Evolutionary conservation across 495 filamentous ascomycete species (phyloP), one percentile per base, ranked within the genome.

Genomic region (Beverwykella pulmonaria): DNA sequence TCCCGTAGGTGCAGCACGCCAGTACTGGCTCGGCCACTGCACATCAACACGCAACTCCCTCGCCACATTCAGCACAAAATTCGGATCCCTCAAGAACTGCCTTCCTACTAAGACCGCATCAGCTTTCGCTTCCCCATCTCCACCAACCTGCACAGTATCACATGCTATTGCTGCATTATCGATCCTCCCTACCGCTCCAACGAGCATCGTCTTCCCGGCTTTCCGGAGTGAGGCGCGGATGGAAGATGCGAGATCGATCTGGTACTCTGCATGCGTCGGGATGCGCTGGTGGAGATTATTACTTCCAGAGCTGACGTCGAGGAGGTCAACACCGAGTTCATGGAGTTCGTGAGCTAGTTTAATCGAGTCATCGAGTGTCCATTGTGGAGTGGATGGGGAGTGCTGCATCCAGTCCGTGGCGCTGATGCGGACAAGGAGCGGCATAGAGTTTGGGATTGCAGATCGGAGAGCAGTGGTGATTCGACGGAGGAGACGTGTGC

Each of bases 271-370:
- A 0, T 80, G 79, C 0, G 72, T 56, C 34, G 82, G 79, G 50
- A 89, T 76, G 71, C 86, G 84, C 76, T 90, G 87, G n/a, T 71
- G 73, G 0, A 80, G 65, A 67, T 90, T 81, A 17, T 83, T 79
- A 19, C 86, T 88, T 22, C 85, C 88, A 9, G 77, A 80, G 50
- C 80, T 84, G 27, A 90, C 81, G 70, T 91, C 88, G 20, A 91
- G 65, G 23, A 89, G 69, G 67, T 90, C 88, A 26, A 90, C 77
- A 10, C 85, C 86, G 10, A 73, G 75, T 39, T 80, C 75, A 0
- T 82, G 82, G 1, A 90, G 76, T 1, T 78, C 61, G 49, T 68
- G 65, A 6, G 84, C 84, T 5, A 90, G 77, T 5, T 73, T 73
- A 19, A 85, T 76, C 0, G 84, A 82, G 54, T 87, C 81, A 29